Base-by-base conservation (phyloP, 2,329 filamentous ascomycete species). In the Pleoardoris graminearum region DNA sequence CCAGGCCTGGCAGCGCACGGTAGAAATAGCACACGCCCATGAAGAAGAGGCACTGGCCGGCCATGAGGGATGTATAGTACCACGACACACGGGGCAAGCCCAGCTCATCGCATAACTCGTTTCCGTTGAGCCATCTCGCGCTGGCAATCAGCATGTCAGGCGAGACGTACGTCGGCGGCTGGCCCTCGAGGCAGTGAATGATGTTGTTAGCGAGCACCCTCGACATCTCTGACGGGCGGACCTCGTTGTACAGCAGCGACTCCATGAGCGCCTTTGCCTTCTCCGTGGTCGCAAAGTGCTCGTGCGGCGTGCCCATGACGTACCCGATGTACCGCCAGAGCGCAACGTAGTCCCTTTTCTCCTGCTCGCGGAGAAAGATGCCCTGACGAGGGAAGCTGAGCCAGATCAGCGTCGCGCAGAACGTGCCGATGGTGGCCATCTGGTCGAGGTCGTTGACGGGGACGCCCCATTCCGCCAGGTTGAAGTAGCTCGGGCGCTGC, bases 371-470 rank as follows among this genome's bases (percentile, higher is more conserved):
- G 22, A 89, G 74, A 59, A 76, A 85, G 49, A 93, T 85, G 2
- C 89, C 89, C 73, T 92, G 89, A 0, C 87, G 79, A 0, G 89
- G 89, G 4, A 92, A 78, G 21, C 82, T 82, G 22, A 90, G 68
- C 79, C 83, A 91, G 54, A 91, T 79, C 2, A 91, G 71, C 0
- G 82, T 82, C 0, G 84, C 79, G 0, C 85, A 89, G 71, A 93
- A 93, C 1, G 84, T 85, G 30, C 78, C 79, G 54, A 92, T 86
- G 1, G 89, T 92, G 10, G 79, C 87, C 29, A 91, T 84, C 51
- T 81, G 84, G 70, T 93, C 88, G 1, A 93, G 79, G 61, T 92
- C 87, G 61, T 88, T 92, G 67, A 92, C 85, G 4, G 88, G 88
- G 3, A 87, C 76, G 3, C 88, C 87, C 66, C 77, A 81, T 32